These are phyloP conservation scores for Scolecobasidium constrictum DNA, from an alignment of 2,329 filamentous ascomycete species.

Conservation along the genomic window DNA sequence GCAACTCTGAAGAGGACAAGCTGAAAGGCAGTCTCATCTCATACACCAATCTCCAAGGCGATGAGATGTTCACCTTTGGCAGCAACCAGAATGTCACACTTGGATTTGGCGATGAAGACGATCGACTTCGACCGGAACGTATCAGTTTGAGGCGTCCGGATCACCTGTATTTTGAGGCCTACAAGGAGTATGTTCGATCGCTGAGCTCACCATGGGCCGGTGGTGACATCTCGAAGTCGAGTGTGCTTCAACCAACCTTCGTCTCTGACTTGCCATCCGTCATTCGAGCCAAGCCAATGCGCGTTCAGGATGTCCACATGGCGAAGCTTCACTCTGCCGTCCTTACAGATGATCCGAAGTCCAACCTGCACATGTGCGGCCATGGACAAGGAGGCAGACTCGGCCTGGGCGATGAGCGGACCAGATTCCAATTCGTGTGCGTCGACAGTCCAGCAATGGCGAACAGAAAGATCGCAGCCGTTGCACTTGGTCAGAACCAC, in stretches of 20 bases:
- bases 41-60: slow-evolving; percentile 44
- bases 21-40: slow-evolving; percentile 17
- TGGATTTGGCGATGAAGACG: slow-evolving; percentile 90
- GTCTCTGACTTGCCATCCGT: slow-evolving; percentile 57
- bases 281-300: slow-evolving; percentile 59
- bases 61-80: slow-evolving; percentile 88
- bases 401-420: slow-evolving; percentile 81
- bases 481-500: slow-evolving; percentile 86
- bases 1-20: background rate
- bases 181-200: slow-evolving; percentile 41
- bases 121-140: slow-evolving; percentile 85
- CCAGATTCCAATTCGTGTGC: slow-evolving; percentile 74
- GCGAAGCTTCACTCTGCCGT: slow-evolving; percentile 89
- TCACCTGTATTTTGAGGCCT: slow-evolving; percentile 62
- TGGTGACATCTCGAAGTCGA: slow-evolving; percentile 11
- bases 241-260: slow-evolving; percentile 18
- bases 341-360: slow-evolving; percentile 73
- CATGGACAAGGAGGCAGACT: slow-evolving; percentile 84
- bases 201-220: slow-evolving; percentile 10
- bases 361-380: slow-evolving; percentile 87
- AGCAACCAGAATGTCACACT: slow-evolving; percentile 93
- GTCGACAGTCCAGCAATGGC: slow-evolving; percentile 64
- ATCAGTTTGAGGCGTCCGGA: slow-evolving; percentile 66
- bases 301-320: slow-evolving; percentile 62
- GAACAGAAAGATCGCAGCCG: slow-evolving; percentile 62